Conservation (phyloP, 2,329 filamentous ascomycete species). For the Corynespora cassiicola region DNA sequence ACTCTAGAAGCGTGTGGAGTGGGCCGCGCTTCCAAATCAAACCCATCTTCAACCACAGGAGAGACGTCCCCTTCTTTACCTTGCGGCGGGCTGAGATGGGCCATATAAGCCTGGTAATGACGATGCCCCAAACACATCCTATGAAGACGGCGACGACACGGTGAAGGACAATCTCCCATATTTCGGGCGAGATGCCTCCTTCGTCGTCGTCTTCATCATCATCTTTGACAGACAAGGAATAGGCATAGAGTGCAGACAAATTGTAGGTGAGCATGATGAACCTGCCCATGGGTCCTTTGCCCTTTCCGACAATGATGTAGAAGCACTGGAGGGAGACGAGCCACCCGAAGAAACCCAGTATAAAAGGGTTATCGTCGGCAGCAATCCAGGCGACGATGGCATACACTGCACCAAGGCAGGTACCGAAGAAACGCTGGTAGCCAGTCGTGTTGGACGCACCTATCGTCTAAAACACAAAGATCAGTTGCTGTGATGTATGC, state of each 20-base stretch:
- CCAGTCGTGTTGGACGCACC: conserved; percentile 95
- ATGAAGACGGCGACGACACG: conserved; percentile 84
- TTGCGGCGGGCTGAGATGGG: conserved; percentile 89
- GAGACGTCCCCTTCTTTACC: conserved; percentile 84
- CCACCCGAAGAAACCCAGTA: conserved; percentile 83
- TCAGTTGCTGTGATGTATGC: background rate
- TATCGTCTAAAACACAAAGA: conserved; percentile 67
- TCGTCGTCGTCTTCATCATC: conserved; percentile 86
- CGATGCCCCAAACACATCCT: conserved; percentile 89
- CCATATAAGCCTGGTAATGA: conserved; percentile 90
- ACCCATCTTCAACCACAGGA: conserved; percentile 94
- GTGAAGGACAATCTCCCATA: conserved; percentile 86
- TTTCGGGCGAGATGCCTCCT: conserved; percentile 81
- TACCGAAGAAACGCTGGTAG: conserved; percentile 84
- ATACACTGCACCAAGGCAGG: conserved; percentile 77
- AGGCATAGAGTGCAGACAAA: conserved; percentile 90
- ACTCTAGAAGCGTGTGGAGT: conserved; percentile 69
- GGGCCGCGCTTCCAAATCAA: conserved; percentile 96
- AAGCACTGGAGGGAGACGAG: conserved; percentile 83
- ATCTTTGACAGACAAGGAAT: conserved; percentile 82
- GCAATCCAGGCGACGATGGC: conserved; percentile 81
- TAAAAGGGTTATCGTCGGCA: conserved; percentile 74
- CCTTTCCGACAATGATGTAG: conserved; percentile 84
- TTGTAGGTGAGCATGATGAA: conserved; percentile 98
- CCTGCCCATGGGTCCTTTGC: conserved; percentile 87